Base-by-base conservation (phyloP, 176 grass and related monocot genomes). In the Typha latifolia region DNA sequence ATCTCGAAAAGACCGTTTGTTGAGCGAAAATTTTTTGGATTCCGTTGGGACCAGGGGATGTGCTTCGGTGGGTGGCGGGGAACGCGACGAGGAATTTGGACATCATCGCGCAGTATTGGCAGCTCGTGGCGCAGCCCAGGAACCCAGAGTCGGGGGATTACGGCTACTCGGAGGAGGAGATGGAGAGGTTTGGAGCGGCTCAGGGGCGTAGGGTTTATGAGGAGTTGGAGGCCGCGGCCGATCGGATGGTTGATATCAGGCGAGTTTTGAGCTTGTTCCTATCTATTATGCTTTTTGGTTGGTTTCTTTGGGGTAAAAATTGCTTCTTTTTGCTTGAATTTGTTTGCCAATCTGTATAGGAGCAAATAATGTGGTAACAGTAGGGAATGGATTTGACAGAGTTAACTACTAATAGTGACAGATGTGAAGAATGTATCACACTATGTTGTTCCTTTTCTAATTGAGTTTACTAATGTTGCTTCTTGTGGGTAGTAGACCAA, bases 61-160 rank as follows among this genome's bases (percentile, higher is more conserved):
- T 97, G 48, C 63, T 97, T 13, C 80, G 83, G 68, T 97, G 93
- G 93, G 51, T 97, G 21, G 87, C 93, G 0, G 88, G 93, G n/a
- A 97, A 97, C 21, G 72, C 93, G 0, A 89, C 93, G 1, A 43
- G 80, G 75, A 86, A 31, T 32, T 66, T 97, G 62, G 93, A 92
- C 21, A 71, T 97, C 21, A 82, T 91, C 47, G 93, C 77, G 31
- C 93, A 97, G 53, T 92, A 97, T 27, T 92, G 93, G 93, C 88
- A 97, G 61, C 57, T 97, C 29, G 20, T 89, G 72, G 72, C 93
- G 19, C 69, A 84, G 18, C 88, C 83, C 0, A 64, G 75, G 24
- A 82, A 97, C 62, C 82, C 88, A 0, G 81, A 80, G 47, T 89
- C 93, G 0, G 93, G 88, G 12, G 93, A 97, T 43, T 92, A 87